These are phyloP conservation scores for Dothiorella sarmentorum DNA, from an alignment of 2,329 filamentous ascomycete species.

Conservation along the genomic window DNA sequence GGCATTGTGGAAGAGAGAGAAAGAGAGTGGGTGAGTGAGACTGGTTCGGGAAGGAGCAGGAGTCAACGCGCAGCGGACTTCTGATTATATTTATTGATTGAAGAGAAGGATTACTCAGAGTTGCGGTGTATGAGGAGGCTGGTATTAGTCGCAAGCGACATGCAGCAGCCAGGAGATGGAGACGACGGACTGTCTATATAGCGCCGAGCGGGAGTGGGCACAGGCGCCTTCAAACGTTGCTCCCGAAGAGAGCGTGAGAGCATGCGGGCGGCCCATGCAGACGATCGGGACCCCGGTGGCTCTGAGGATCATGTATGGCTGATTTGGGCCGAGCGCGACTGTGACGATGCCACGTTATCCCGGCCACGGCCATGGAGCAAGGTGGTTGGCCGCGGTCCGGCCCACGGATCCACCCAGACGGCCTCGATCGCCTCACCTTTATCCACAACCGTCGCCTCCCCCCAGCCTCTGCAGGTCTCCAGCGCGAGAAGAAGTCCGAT, in stretches of 20 bases:
- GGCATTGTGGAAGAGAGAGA: conserved; percentile 46
- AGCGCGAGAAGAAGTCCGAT: neutral
- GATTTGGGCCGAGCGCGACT: neutral
- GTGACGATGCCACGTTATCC: neutral
- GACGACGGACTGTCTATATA: conserved; percentile 9
- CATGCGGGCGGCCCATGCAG: neutral
- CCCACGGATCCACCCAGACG: neutral
- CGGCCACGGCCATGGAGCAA: neutral
- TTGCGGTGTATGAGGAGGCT: conserved; percentile 1
- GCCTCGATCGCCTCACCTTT: neutral
- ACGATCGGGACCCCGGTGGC: neutral
- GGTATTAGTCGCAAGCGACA: neutral
- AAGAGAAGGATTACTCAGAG: conserved; percentile 2
- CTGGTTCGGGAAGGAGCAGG: too few relatives aligned
- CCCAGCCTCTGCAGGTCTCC: neutral
- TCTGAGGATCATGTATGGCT: neutral
- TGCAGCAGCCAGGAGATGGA: neutral
- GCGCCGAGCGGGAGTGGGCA: conserved; percentile 1
- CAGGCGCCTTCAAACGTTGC: conserved; percentile 7
- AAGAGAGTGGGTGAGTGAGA: neutral
- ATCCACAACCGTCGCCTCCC: neutral
- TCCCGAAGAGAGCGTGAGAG: too few relatives aligned
- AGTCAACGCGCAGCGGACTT: neutral
- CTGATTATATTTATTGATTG: neutral
- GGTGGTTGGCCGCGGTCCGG: conserved; percentile 11